Evolutionary conservation across 169 alveolate genomes (phyloP), one percentile per base, ranked within the genome.

Genomic region (Prorocentrum cordatum): DNA sequence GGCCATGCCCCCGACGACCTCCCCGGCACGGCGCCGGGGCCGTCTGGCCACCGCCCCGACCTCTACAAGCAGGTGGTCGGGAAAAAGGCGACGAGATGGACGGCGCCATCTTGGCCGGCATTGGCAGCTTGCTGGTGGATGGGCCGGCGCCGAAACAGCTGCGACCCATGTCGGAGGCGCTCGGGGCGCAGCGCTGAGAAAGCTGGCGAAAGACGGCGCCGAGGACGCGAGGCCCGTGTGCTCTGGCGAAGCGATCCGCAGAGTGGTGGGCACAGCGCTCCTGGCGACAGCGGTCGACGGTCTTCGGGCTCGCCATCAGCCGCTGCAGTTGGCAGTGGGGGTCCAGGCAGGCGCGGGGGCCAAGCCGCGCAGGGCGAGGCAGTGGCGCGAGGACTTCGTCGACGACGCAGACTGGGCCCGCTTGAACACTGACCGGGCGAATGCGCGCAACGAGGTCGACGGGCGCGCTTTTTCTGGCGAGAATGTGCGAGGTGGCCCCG

Each of bases 391-490:
- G 64, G 35, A 27, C 6, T 33, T 22, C 36, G 14, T 2, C 0
- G 38, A 24, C 33, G 85, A 50, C 58, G 2, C 85, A 6, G 35
- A 24, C 35, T 54, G 36, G 33, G 59, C 50, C 14, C 38, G 33
- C 58, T 18, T 73, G 33, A 27, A 68, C 26, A 50, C 9, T 42
- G 85, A 73, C 27, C 35, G 47, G 39, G 67, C 71, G 27, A 73
- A 73, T 59, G 85, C 70, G 3, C 83, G 47, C 83, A 45, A 72
- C 22, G 83, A 0, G 27, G 68, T 72, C 24, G 83, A 72, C 29
- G 39, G 54, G 50, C 83, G 32, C 29, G 47, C 62, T n/a, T n/a
- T 72, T 72, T 24, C 36, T 72, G 35, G 47, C 68, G 1, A 66
- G 83, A 5, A 72, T 72, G 83, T 50, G 20, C 12, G 83, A 72